Evolutionary conservation across 306 rosid species (phyloP).

Genomic region (Lablab purpureus): DNA sequence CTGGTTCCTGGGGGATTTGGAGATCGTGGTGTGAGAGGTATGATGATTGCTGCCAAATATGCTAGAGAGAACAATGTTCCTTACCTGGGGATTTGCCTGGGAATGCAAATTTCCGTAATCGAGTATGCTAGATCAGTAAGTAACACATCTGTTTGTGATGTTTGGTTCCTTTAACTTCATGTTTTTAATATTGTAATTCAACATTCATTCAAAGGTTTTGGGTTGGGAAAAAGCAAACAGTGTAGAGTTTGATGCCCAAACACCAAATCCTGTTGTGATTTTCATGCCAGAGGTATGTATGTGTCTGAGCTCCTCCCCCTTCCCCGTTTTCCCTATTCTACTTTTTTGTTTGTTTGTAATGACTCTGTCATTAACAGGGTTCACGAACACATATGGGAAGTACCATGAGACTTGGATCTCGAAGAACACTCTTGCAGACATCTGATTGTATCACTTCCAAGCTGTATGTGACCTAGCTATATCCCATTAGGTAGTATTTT

Average conservation of each 20-base stretch:
- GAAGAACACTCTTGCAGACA: conserved; percentile 81
- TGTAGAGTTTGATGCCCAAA: conserved; percentile 76
- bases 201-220: conserved; percentile 69
- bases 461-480: conserved; percentile 71
- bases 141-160: conserved; percentile 33
- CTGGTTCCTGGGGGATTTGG: conserved; percentile 99
- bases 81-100: conserved; percentile 97
- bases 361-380: conserved; percentile 59
- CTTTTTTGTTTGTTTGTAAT: conserved; percentile 8
- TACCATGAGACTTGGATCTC: conserved; percentile 98
- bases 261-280: conserved; percentile 90
- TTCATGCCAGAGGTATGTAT: conserved; percentile 95
- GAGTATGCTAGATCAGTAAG: conserved; percentile 97
- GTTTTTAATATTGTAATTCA: conserved; percentile 34
- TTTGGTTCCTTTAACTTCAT: conserved; percentile 38
- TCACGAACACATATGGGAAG: conserved; percentile 98
- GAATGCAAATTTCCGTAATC: conserved; percentile 97
- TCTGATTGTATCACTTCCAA: conserved; percentile 84
- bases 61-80: conserved; percentile 97
- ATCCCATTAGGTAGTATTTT: conserved; percentile 32
- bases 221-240: conserved; percentile 91
- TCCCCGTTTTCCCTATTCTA: not conserved
- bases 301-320: not conserved
- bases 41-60: conserved; percentile 97
- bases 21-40: conserved; percentile 95